A percentile compares a stretch with the other conserved stretches of the same genome.
Evolutionary conservation across 257 asterid species (phyloP).

Genomic region (Lantana camara): DNA sequence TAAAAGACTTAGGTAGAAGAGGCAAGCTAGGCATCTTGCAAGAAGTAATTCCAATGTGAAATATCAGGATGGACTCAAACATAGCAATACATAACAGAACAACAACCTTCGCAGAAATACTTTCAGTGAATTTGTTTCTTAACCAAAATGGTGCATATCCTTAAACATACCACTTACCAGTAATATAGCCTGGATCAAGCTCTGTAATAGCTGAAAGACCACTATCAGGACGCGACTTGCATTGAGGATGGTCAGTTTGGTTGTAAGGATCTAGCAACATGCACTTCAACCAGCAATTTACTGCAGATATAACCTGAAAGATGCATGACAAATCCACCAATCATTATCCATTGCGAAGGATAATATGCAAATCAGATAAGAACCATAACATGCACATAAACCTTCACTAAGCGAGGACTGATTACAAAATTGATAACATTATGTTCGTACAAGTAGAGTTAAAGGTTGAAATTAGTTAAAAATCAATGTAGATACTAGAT

Average conservation of each 20-base stretch:
- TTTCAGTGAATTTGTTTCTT: conserved; percentile 4
- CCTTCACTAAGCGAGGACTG: not conserved
- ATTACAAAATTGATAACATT: not conserved
- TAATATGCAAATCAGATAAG: conserved; percentile 1
- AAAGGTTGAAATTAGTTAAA: not conserved
- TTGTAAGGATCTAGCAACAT: conserved; percentile 85
- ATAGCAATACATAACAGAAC: not conserved
- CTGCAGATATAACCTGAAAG: conserved; percentile 92
- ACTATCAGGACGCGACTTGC: conserved; percentile 98
- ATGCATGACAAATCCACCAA: conserved; percentile 11
- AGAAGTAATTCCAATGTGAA: conserved; percentile 6
- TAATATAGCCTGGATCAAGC: conserved; percentile 97
- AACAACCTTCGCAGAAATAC: conserved; percentile 8
- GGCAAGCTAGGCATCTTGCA: conserved; percentile 19
- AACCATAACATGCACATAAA: not conserved
- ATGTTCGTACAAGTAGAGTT: not conserved
- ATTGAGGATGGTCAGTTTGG: conserved; percentile 95
- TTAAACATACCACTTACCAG: conserved; percentile 71
- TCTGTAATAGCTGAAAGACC: conserved; percentile 99
- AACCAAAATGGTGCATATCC: conserved; percentile 11
- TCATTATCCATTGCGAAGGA: conserved; percentile 1
- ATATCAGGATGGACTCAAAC: conserved; percentile 15
- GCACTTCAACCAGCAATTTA: conserved; percentile 97
- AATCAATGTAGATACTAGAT: not conserved
- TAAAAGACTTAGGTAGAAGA: not conserved